Conservation (phyloP, 352 stramenopile species). For the Globisporangium paddicum region DNA sequence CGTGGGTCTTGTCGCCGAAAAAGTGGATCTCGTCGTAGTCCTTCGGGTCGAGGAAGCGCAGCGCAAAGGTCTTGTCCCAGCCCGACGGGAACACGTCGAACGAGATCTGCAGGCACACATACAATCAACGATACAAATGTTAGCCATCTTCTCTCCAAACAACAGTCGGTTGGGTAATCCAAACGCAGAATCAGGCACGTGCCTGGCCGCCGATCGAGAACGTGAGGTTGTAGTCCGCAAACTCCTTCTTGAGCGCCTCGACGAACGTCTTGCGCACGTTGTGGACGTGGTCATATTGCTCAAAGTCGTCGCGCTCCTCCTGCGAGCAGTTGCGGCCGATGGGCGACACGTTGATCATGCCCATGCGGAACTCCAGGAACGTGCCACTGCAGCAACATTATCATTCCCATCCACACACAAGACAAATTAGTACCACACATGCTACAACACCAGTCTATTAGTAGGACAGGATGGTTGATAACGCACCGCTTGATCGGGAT, state of each 20-base stretch:
- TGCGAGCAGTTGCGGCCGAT: conserved; percentile 98
- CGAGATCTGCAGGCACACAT: conserved; percentile 89
- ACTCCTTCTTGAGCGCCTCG: conserved; percentile 92
- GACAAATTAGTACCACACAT: neutral
- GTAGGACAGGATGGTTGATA: too few relatives aligned
- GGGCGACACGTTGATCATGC: conserved; percentile 99
- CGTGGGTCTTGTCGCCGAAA: conserved; percentile 99
- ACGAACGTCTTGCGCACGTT: conserved; percentile 96
- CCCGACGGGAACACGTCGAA: conserved; percentile 98
- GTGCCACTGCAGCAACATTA: conserved; percentile 76
- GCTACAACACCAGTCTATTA: neutral
- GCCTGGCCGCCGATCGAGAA: conserved; percentile 97
- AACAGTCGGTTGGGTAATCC: neutral
- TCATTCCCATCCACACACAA: neutral
- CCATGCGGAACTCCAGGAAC: conserved; percentile 98
- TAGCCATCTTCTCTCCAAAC: neutral
- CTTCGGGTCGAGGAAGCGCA: conserved; percentile 89
- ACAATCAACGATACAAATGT: neutral
- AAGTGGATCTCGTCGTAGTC: conserved; percentile 99
- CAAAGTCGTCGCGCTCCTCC: conserved; percentile 97
- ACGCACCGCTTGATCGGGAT: conserved; percentile 94
- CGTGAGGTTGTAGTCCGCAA: conserved; percentile 93
- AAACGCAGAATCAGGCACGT: neutral
- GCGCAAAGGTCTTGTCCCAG: conserved; percentile 99
- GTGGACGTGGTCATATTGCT: conserved; percentile 95